These are phyloP conservation scores for Aspergillus vadensis DNA, from an alignment of 2,329 filamentous ascomycete genomes.

Conservation along the genomic window DNA sequence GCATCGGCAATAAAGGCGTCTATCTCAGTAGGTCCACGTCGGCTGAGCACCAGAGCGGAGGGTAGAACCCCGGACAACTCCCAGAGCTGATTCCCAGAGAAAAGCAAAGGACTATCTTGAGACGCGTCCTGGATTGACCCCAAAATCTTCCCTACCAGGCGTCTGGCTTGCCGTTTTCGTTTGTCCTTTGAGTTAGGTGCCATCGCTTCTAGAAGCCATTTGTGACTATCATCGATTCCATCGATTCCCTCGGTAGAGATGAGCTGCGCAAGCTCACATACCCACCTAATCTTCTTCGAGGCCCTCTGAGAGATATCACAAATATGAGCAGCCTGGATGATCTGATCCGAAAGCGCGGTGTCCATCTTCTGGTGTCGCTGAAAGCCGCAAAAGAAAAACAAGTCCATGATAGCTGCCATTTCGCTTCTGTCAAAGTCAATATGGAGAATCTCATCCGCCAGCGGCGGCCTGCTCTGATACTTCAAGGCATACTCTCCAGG, in stretches of 20 bases:
- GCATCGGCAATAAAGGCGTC: constrained; percentile 26
- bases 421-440: constrained; percentile 30
- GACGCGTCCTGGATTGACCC: not conserved
- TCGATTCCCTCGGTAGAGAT: constrained; percentile 13
- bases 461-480: constrained; percentile 1
- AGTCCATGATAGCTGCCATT: constrained; percentile 22
- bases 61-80: constrained; percentile 12
- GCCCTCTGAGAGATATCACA: constrained; percentile 5
- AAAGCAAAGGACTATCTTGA: not conserved
- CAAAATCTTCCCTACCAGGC: constrained; percentile 7
- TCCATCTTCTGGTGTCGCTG: constrained; percentile 16
- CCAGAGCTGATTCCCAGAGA: constrained; percentile 1
- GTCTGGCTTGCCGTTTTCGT: constrained; percentile 2
- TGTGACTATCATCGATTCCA: constrained; percentile 10
- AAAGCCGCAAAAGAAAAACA: constrained; percentile 19
- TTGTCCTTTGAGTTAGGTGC: not conserved
- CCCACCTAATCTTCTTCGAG: constrained; percentile 11
- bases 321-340: constrained; percentile 19
- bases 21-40: constrained; percentile 24
- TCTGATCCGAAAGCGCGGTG: constrained; percentile 23
- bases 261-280: constrained; percentile 15
- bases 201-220: constrained; percentile 11
- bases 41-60: constrained; percentile 17
- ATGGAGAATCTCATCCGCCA: constrained; percentile 20
- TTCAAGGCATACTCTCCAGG: constrained; percentile 16